Evolutionary conservation across 306 rosid species (phyloP).

Genomic region (Prunus armeniaca): DNA sequence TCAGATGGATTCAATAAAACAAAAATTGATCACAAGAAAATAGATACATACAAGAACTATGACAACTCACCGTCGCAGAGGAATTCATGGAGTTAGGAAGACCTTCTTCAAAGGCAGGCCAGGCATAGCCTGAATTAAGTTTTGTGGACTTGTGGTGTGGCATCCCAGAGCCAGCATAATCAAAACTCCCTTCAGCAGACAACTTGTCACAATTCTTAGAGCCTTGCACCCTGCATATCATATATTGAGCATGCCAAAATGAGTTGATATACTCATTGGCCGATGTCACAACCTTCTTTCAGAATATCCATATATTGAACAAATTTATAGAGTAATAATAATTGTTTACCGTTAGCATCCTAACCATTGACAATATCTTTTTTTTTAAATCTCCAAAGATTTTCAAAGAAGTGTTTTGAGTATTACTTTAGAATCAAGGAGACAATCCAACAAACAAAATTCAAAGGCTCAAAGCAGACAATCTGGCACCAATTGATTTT

Average conservation of each 20-base stretch:
- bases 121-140: constrained; percentile 56
- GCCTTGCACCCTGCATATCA: constrained; percentile 7
- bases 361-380: neutral
- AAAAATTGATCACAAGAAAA: neutral
- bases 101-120: constrained; percentile 58
- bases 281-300: neutral
- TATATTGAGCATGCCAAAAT: neutral
- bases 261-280: neutral
- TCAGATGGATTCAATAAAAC: neutral
- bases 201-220: neutral
- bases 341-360: neutral
- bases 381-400: too few relatives aligned
- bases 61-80: constrained; percentile 19
- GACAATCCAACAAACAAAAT: too few relatives aligned
- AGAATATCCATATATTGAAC: neutral
- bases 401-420: too few relatives aligned
- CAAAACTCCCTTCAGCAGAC: constrained; percentile 38
- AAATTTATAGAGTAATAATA: neutral
- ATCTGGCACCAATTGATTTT: neutral
- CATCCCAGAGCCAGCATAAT: constrained; percentile 50
- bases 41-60: neutral
- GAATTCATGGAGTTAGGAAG: constrained; percentile 48
- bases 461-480: too few relatives aligned
- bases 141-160: constrained; percentile 57
- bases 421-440: too few relatives aligned